phyloP scores from a whole-genome alignment of 805 yeast species.

The Nakazawaea holstii region DNA sequence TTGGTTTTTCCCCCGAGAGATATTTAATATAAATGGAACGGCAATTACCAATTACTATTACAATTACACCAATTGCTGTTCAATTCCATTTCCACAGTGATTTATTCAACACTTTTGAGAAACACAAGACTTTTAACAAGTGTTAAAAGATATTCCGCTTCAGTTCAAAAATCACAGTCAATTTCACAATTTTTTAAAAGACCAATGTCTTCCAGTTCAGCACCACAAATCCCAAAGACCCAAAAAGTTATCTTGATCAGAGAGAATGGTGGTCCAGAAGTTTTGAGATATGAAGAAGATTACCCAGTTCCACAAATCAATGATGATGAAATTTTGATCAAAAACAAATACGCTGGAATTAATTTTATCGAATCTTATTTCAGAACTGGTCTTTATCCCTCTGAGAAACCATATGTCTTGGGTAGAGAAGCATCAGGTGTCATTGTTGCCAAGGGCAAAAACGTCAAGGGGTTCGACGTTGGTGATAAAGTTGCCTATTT shows the following conservation, averaged over 20 bases:
- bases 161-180: no score
- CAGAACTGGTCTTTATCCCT: slow-evolving; percentile 72
- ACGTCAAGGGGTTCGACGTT: slow-evolving; percentile 47
- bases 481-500: slow-evolving; percentile 71
- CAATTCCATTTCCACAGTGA: no score
- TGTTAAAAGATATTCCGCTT: no score
- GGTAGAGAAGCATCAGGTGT: slow-evolving; percentile 73
- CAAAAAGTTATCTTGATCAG: slow-evolving; percentile 53
- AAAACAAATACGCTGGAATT: slow-evolving; percentile 73
- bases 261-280: slow-evolving; percentile 55
- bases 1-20: neutral
- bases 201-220: neutral
- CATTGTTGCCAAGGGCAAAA: slow-evolving; percentile 57
- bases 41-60: neutral
- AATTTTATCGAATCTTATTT: slow-evolving; percentile 82
- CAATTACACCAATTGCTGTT: no score
- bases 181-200: neutral
- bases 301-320: slow-evolving; percentile 53
- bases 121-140: no score
- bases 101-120: neutral
- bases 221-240: slow-evolving; percentile 39
- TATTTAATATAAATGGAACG: neutral
- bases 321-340: slow-evolving; percentile 58
- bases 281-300: slow-evolving; percentile 48
- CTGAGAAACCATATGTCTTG: slow-evolving; percentile 51